Evolutionary conservation across 305 asterid genomes (phyloP), one percentile per base, ranked within the genome.

Genomic region (Solanum hybrid): DNA sequence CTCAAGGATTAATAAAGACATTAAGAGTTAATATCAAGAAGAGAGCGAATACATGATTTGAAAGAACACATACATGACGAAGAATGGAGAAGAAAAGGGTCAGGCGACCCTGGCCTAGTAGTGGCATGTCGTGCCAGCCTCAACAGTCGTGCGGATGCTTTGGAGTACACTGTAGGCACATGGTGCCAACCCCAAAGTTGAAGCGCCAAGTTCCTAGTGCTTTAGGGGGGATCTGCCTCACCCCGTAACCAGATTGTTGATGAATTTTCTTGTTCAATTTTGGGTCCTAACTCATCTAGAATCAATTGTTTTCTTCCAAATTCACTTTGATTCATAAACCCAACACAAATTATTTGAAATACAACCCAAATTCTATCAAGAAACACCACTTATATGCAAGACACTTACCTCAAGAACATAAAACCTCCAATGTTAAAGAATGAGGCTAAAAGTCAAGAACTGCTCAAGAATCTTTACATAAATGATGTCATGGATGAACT

Each of bases 51-150:
- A 51, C n/a, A 15, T 14, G n/a, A 51, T 51, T 51, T 51, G 9
- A 51, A 51, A 51, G 8, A 15, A 2, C 64, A 2, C 64, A 15
- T 51, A 51, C 64, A 15, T 0, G n/a, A 51, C 0, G 0, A 5
- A 15, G 9, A 51, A 51, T 15, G 0, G 64, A 15, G 1, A 51
- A 51, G n/a, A 5, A 51, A 51, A 15, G n/a, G n/a, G n/a, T 15
- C n/a, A 51, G n/a, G 64, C 9, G 3, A 51, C n/a, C 64, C 9
- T 51, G 8, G n/a, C 1, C n/a, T 51, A 51, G 9, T 51, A 51
- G 22, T 15, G 8, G 64, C 3, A 0, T 3, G 1, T 2, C 9
- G 0, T 5, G 64, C 64, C 1, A 15, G 0, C n/a, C n/a, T 15
- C n/a, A 51, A 15, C 0, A 2, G 64, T 51, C n/a, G 0, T 15